Evolutionary conservation across 257 asterid species (phyloP), one percentile per base, ranked within the genome.

Genomic region (Salvia splendens): DNA sequence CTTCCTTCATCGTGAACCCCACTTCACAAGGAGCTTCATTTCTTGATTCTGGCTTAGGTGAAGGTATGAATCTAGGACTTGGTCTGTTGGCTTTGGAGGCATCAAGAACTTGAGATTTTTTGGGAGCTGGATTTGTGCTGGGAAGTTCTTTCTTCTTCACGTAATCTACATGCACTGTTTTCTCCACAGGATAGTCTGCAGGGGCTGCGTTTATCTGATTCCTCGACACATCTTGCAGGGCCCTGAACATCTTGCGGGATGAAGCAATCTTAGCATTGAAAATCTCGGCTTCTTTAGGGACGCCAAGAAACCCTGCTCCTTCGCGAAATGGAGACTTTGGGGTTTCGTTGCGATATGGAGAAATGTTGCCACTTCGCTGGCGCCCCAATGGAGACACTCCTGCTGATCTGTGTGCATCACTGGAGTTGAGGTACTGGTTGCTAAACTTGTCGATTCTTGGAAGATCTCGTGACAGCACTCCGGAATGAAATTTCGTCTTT

Each of bases 281-380:
- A 72, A 42, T 51, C 64, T 79, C 89, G 20, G 79, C 79, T 64
- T 79, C 85, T 71, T 78, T 87, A 17, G 92, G 97, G 59, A 86
- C 74, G 6, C 96, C 95, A 64, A 88, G 95, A 83, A 86, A 90
- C 15, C 85, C 87, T 4, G 74, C 85, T 10, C 92, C 95, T 58
- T 85, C 97, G 16, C 76, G 86, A 58, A 87, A 91, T 40, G 96
- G 89, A 70, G 97, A 89, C 73, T 65, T 83, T 15, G 95, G 91
- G 8, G 89, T 75, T 53, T 87, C 91, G 45, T 89, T 91, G 55
- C 97, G 77, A 62, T 83, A 87, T n/a, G 99, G 99, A 70, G 97
- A 91, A 67, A 87, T 78, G 78, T 71, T 88, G 2, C 89, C 96
- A 16, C 95, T 85, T 75, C 95, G 71, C 66, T 75, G 74, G 24